Conservation (phyloP, 768 basidiomycete species). For the Melanogaster broomeanus region DNA sequence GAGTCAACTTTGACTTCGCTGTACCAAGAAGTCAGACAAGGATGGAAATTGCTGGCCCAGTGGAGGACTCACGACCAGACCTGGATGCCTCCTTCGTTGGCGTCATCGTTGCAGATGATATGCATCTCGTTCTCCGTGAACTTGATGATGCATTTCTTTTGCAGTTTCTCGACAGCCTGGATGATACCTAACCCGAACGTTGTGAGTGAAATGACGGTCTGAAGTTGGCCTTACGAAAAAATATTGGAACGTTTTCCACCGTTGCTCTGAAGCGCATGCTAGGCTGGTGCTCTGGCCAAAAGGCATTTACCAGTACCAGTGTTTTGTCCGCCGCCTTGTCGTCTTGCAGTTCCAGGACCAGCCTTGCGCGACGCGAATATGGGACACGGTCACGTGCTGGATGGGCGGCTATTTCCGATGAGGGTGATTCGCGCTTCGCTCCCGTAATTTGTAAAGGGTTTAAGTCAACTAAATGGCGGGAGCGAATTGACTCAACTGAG, state of each 20-base stretch:
- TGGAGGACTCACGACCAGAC: conserved; percentile 70
- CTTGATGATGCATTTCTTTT: conserved; percentile 82
- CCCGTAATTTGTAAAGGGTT: conserved; percentile 7
- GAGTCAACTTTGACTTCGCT: conserved; percentile 69
- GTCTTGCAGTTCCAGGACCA: neutral
- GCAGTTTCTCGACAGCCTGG: conserved; percentile 80
- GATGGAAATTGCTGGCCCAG: conserved; percentile 28
- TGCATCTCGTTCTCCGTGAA: conserved; percentile 75
- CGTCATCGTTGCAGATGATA: conserved; percentile 81
- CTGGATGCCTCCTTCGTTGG: conserved; percentile 82
- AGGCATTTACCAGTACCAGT: too few relatives aligned
- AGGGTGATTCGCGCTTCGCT: conserved; percentile 13
- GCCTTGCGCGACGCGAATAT: conserved; percentile 12
- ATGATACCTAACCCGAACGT: conserved; percentile 56
- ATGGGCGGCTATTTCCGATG: conserved; percentile 16
- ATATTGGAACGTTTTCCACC: conserved; percentile 57
- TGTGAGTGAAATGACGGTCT: neutral
- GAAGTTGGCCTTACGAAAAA: conserved; percentile 46
- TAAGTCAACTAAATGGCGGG: conserved; percentile 5
- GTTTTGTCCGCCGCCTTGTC: too few relatives aligned
- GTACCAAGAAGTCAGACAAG: conserved; percentile 9
- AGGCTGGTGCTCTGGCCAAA: too few relatives aligned
- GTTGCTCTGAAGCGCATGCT: conserved; percentile 66
- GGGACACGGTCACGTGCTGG: conserved; percentile 27
- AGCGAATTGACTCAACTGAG: neutral